Conservation (phyloP, 108 stramenopile genomes). For the Pelagomonas calceolata region DNA sequence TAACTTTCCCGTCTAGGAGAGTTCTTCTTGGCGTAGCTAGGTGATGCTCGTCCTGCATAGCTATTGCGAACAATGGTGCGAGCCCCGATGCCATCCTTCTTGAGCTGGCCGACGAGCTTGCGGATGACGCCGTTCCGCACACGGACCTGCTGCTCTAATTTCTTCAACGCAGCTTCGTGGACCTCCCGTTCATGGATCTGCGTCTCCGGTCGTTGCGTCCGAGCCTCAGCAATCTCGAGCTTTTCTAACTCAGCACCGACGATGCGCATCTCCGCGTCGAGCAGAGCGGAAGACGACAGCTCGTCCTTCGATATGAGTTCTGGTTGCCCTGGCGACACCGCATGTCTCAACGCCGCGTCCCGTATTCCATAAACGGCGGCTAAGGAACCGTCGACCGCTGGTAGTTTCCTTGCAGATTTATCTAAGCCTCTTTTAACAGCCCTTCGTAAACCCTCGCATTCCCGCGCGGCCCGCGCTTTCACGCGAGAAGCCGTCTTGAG, state of each 20-base stretch:
- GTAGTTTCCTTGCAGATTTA: background rate
- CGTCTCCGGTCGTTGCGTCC: slow-evolving; percentile 41
- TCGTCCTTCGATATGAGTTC: slow-evolving; percentile 26
- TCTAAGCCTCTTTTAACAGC: background rate
- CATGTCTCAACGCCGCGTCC: background rate
- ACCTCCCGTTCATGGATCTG: slow-evolving; percentile 34
- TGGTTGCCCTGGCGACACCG: too few relatives aligned
- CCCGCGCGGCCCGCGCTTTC: background rate
- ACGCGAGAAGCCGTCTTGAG: background rate
- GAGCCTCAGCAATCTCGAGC: slow-evolving; percentile 54
- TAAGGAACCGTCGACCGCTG: background rate
- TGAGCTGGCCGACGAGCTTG: slow-evolving; percentile 6
- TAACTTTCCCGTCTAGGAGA: too few relatives aligned
- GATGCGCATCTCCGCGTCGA: slow-evolving; percentile 17
- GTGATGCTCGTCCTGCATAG: too few relatives aligned
- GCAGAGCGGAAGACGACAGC: slow-evolving; percentile 32
- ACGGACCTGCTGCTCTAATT: slow-evolving; percentile 34
- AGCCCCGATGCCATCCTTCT: background rate
- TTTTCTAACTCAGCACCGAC: slow-evolving; percentile 22
- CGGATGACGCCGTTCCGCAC: slow-evolving; percentile 26
- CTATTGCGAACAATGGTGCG: too few relatives aligned
- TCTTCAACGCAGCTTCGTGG: slow-evolving; percentile 37
- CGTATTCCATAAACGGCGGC: too few relatives aligned
- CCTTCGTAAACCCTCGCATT: background rate
- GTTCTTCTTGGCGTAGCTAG: too few relatives aligned